Evolutionary conservation across 441 rosid species (phyloP), one percentile per base, ranked within the genome.

Genomic region (Populus hybrid): DNA sequence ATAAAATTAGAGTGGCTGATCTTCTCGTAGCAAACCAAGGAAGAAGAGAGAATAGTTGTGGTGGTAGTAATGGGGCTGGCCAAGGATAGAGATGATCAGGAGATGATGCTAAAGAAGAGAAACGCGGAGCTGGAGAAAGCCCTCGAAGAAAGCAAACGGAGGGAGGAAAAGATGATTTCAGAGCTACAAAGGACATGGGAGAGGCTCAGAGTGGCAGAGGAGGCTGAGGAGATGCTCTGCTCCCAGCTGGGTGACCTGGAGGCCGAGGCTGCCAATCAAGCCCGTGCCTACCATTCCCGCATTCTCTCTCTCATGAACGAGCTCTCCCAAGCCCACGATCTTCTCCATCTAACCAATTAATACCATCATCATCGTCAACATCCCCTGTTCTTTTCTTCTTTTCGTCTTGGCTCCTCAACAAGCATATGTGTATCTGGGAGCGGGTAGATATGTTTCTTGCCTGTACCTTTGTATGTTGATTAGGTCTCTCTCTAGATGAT

Each of bases 201-300:
- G 75, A 79, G 92, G 74, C 83, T 93, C 10, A 78, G 89, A 54
- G 86, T 91, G 76, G 94, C 92, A 5, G 97, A 92, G 84, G 97
- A 92, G 67, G 98, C 90, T 0, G 97, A 91, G 88, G 97, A 92
- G 85, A 81, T 88, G 76, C 81, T 61, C 68, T 91, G 97, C 81
- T 83, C 89, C 14, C 95, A 90, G 88, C 90, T 92, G 0, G 96
- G 97, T 0, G 96, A 92, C 82, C 88, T 92, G 4, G 97, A 92
- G 83, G 96, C 94, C 0, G 96, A 92, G 85, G 87, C 95, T n/a
- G 85, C 90, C 24, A 76, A 81, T 69, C 90, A 89, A 66, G 97
- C 94, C 11, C 93, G 95, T 79, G 93, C 74, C n/a, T 87, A 90
- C 73, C 89, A 85, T 69, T 85, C 90, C 23, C 93, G 90, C 11